Evolutionary conservation across 352 stramenopile genomes (phyloP).

Genomic region (Pythium brassicae): DNA sequence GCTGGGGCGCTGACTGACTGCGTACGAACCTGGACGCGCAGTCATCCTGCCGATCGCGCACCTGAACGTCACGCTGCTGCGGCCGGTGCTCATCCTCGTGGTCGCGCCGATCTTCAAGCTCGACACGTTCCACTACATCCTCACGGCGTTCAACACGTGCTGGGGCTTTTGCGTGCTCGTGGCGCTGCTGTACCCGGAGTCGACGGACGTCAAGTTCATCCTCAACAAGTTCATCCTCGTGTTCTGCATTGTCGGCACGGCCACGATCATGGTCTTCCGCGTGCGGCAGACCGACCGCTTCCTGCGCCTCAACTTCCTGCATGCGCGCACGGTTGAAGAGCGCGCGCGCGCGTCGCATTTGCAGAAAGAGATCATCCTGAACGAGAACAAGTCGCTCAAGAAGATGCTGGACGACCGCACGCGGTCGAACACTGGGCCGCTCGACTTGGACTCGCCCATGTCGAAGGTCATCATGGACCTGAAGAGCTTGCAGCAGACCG

Average conservation of each 20-base stretch:
- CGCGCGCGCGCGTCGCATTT: conserved; percentile 54
- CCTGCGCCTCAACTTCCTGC: conserved; percentile 69
- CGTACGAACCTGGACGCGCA: conserved; percentile 2
- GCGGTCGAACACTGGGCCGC: conserved; percentile 23
- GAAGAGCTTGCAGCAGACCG: conserved; percentile 62
- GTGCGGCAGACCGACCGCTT: conserved; percentile 75
- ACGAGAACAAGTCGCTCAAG: conserved; percentile 83
- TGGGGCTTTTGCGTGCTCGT: conserved; percentile 64
- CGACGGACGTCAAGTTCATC: conserved; percentile 51
- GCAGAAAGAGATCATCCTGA: conserved; percentile 80
- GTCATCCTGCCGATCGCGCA: conserved; percentile 65
- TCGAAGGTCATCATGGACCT: conserved; percentile 74
- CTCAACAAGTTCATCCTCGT: conserved; percentile 73
- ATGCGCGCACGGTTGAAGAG: conserved; percentile 69
- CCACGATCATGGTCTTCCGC: conserved; percentile 53
- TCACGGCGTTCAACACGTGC: conserved; percentile 57
- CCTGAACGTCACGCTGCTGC: conserved; percentile 65
- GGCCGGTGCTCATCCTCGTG: conserved; percentile 56
- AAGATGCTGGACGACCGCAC: conserved; percentile 70
- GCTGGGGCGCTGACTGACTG: no score
- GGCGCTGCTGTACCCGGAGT: conserved; percentile 55
- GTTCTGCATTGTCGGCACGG: conserved; percentile 49
- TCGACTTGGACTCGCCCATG: conserved; percentile 82
- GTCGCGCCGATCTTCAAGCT: conserved; percentile 70
- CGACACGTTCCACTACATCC: conserved; percentile 66